phyloP scores from a whole-genome alignment of 768 basidiomycete genomes.

The Trametes cinnabarina region DNA sequence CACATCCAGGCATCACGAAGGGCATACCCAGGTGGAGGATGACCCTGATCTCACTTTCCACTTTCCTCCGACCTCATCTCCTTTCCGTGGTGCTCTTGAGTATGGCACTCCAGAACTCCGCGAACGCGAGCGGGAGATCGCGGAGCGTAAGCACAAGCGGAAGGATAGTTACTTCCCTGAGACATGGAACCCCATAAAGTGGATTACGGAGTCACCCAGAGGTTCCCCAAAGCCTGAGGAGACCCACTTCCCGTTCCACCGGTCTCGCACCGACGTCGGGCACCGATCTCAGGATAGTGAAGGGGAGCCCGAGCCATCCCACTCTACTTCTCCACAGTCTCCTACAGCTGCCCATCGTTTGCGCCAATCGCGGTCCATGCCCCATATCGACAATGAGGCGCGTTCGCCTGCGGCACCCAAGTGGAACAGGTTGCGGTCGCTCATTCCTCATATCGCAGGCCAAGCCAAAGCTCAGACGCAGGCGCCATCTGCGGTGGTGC shows the following conservation, averaged over 20 bases:
- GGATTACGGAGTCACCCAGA: conserved; percentile 34
- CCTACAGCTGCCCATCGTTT: conserved; percentile 1
- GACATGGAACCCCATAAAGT: conserved; percentile 53
- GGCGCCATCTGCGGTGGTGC: conserved; percentile 49
- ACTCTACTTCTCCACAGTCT: neutral
- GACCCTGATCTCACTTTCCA: conserved; percentile 33
- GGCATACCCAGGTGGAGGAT: conserved; percentile 34
- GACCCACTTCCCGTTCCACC: conserved; percentile 3
- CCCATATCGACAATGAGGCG: conserved; percentile 20
- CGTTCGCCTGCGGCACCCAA: conserved; percentile 31
- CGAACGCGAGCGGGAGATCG: conserved; percentile 39
- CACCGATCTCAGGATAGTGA: conserved; percentile 5
- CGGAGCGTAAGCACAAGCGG: conserved; percentile 55
- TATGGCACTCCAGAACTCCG: conserved; percentile 33
- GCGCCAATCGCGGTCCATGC: conserved; percentile 31
- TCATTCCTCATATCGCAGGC: conserved; percentile 55
- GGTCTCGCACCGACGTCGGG: conserved; percentile 6
- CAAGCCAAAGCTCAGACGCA: conserved; percentile 32
- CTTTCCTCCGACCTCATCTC: conserved; percentile 39
- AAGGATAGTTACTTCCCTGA: conserved; percentile 47
- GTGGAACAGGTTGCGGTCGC: conserved; percentile 66
- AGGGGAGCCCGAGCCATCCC: conserved; percentile 2
- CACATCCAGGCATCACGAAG: conserved; percentile 25
- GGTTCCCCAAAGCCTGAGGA: conserved; percentile 14
- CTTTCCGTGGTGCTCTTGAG: conserved; percentile 67